Evolutionary conservation across 441 rosid genomes (phyloP).

Genomic region (Capsella rubella): DNA sequence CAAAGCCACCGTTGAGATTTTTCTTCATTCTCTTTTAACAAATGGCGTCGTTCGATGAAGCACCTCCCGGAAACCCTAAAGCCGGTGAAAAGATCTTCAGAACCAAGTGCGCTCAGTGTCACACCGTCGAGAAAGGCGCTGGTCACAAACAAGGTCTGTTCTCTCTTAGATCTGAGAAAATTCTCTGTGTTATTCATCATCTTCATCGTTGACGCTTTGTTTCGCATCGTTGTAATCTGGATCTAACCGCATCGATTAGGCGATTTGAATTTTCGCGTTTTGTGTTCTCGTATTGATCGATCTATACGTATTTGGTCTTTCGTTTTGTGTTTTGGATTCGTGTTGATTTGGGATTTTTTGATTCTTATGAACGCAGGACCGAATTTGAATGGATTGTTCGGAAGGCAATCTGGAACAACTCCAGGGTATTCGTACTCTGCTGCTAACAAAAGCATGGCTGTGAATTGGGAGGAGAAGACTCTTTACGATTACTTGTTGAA

Average conservation of each 20-base stretch:
- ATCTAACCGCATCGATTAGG: slow-evolving; percentile 10
- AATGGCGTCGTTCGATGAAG: slow-evolving; percentile 80
- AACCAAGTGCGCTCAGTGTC: slow-evolving; percentile 91
- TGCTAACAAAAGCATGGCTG: slow-evolving; percentile 74
- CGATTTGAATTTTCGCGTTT: not conserved
- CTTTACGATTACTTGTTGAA: slow-evolving; percentile 73
- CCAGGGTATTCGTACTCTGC: slow-evolving; percentile 77
- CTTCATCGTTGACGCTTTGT: not conserved
- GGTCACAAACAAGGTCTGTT: slow-evolving; percentile 89
- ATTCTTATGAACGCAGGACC: slow-evolving; percentile 55
- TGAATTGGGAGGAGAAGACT: slow-evolving; percentile 68
- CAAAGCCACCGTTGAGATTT: slow-evolving; percentile 23
- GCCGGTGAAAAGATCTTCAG: slow-evolving; percentile 82
- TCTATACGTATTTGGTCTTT: not conserved
- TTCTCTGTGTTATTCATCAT: not conserved
- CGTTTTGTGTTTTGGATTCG: not conserved
- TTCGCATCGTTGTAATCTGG: not conserved
- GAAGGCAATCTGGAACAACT: slow-evolving; percentile 85
- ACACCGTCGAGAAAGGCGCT: slow-evolving; percentile 85
- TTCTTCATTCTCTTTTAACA: not conserved
- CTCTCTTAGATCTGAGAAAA: slow-evolving; percentile 1
- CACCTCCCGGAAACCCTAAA: slow-evolving; percentile 69
- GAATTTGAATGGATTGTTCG: slow-evolving; percentile 80
- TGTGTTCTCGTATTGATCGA: not conserved
- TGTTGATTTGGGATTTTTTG: not conserved